A percentile compares a stretch with the other conserved stretches of the same genome.
phyloP scores from a whole-genome alignment of 176 grass and related monocot genomes.

The Phoenix roebelenii region DNA sequence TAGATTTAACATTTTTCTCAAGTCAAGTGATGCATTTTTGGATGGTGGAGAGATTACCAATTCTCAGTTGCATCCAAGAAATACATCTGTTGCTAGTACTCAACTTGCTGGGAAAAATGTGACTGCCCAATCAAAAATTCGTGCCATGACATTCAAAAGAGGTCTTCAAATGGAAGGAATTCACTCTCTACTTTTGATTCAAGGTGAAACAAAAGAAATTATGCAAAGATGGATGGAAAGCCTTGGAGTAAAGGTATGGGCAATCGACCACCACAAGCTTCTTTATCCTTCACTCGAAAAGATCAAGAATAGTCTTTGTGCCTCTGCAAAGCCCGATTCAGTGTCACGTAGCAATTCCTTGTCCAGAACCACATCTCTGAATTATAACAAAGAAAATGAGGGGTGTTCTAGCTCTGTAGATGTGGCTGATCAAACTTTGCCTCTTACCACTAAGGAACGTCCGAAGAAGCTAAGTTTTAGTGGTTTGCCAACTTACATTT shows the following conservation, averaged over 20 bases:
- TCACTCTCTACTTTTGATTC: constrained; percentile 52
- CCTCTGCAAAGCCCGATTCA: constrained; percentile 12
- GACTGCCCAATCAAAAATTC: neutral
- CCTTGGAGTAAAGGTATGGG: constrained; percentile 52
- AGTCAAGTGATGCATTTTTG: constrained; percentile 9
- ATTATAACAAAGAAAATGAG: constrained; percentile 3
- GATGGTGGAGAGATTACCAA: neutral
- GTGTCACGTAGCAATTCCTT: neutral
- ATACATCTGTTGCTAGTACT: neutral
- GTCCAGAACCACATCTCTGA: neutral
- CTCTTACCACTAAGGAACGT: no score
- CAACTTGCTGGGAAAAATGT: neutral
- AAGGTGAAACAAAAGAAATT: constrained; percentile 61
- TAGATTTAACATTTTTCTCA: constrained; percentile 61
- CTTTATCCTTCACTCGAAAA: constrained; percentile 34
- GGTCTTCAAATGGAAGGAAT: constrained; percentile 19
- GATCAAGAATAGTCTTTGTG: constrained; percentile 9
- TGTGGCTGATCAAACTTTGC: constrained; percentile 16
- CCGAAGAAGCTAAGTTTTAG: neutral
- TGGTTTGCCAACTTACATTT: constrained; percentile 15
- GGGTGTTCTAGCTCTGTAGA: constrained; percentile 33
- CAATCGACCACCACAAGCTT: constrained; percentile 19
- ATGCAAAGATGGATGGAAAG: constrained; percentile 65
- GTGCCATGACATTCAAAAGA: constrained; percentile 7
- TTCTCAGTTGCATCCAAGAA: neutral